Percentiles rank a stretch among this genome's conserved stretches.
phyloP scores from a whole-genome alignment of 371 early-diverging fungal species.

The Actinomortierella wolfii region DNA sequence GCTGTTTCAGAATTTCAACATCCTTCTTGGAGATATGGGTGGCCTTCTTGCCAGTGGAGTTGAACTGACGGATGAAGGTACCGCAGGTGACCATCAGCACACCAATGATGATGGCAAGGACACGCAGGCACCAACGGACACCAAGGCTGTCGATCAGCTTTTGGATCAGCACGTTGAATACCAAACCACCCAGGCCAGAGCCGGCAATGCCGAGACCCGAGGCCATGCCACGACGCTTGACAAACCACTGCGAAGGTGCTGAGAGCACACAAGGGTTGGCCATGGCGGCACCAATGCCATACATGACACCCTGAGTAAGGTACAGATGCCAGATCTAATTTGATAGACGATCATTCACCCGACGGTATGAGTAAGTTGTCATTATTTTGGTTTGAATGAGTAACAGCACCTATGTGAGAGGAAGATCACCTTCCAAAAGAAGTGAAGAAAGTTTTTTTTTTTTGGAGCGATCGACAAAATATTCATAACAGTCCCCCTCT shows the following conservation, averaged over 20 bases:
- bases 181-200: slow-evolving; percentile 67
- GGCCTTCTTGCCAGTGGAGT: slow-evolving; percentile 15
- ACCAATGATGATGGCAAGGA: slow-evolving; percentile 47
- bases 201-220: slow-evolving; percentile 79
- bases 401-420: not conserved
- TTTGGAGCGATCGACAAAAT: too few species aligned
- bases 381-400: not conserved
- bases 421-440: too few species aligned
- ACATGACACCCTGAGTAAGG: slow-evolving; percentile 34
- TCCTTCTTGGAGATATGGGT: slow-evolving; percentile 27
- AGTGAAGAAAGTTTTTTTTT: not conserved
- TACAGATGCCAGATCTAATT: slow-evolving; percentile 40
- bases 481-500: not conserved
- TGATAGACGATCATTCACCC: too few species aligned
- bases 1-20: slow-evolving; percentile 18
- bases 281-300: slow-evolving; percentile 51
- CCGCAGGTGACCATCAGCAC: slow-evolving; percentile 20
- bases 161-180: slow-evolving; percentile 56
- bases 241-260: slow-evolving; percentile 78
- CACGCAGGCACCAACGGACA: slow-evolving; percentile 54
- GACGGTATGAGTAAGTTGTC: too few species aligned
- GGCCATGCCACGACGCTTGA: slow-evolving; percentile 69
- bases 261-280: slow-evolving; percentile 62
- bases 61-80: slow-evolving; percentile 46
- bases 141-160: slow-evolving; percentile 50